Evolutionary conservation across 2,329 filamentous ascomycete genomes (phyloP).

Genomic region (Calonectria pseudoturangicola): DNA sequence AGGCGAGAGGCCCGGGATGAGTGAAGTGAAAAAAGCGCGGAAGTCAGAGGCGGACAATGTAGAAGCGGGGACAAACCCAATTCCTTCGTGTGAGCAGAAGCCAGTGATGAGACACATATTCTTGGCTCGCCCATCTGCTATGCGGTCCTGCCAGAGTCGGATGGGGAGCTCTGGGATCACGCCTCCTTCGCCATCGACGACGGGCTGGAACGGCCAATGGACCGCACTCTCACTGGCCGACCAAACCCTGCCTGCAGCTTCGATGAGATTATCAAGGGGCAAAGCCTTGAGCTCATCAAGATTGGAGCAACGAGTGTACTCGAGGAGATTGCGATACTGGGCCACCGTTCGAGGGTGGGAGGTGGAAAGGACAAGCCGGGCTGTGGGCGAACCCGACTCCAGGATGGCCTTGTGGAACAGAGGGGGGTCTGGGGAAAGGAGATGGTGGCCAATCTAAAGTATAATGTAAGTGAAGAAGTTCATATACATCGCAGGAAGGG

Average conservation of each 20-base stretch:
- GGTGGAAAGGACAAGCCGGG: constrained; percentile 71
- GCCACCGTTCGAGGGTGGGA: constrained; percentile 74
- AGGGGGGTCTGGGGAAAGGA: constrained; percentile 70
- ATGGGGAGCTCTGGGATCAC: constrained; percentile 68
- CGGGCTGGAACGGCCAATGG: constrained; percentile 81
- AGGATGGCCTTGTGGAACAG: constrained; percentile 73
- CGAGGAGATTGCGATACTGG: constrained; percentile 65
- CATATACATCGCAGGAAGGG: background rate
- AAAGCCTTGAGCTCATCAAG: constrained; percentile 64
- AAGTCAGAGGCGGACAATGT: constrained; percentile 72
- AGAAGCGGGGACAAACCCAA: constrained; percentile 74
- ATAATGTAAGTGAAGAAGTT: constrained; percentile 37
- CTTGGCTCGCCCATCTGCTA: constrained; percentile 24
- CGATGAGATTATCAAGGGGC: constrained; percentile 68
- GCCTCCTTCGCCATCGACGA: constrained; percentile 66
- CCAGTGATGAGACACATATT: constrained; percentile 74
- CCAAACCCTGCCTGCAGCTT: constrained; percentile 68
- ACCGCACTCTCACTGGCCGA: constrained; percentile 64
- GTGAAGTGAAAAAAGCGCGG: constrained; percentile 74
- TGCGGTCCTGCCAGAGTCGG: constrained; percentile 34
- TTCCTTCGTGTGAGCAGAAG: constrained; percentile 82
- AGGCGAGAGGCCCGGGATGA: constrained; percentile 74
- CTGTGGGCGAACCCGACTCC: constrained; percentile 74
- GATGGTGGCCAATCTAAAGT: constrained; percentile 78
- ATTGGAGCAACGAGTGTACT: constrained; percentile 21